Percentiles rank a stretch among this genome's conserved stretches.
phyloP scores from a whole-genome alignment of 164 flowering plant species.

The Vitis vinifera region DNA sequence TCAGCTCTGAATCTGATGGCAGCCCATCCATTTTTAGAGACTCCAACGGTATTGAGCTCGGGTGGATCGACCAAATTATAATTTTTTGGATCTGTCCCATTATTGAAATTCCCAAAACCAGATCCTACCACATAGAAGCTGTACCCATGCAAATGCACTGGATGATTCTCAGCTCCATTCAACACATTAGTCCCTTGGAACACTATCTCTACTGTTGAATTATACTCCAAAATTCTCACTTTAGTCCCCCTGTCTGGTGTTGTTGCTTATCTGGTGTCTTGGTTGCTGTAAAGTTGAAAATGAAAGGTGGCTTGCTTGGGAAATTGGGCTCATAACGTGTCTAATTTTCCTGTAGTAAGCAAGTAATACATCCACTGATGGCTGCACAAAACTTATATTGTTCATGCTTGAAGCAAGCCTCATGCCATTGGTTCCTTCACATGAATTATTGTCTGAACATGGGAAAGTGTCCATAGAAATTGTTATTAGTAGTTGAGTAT shows the following conservation, averaged over 20 bases:
- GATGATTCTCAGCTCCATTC: constrained; percentile 15
- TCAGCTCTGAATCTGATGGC: constrained; percentile 21
- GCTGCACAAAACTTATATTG: constrained; percentile 5
- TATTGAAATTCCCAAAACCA: constrained; percentile 19
- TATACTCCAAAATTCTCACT: constrained; percentile 9
- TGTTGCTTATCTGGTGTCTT: no score
- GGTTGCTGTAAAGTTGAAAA: no score
- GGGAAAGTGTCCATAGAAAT: constrained; percentile 1
- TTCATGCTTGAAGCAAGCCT: constrained; percentile 12
- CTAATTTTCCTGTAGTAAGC: constrained; percentile 6
- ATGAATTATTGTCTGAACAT: neutral
- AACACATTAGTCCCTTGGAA: constrained; percentile 16
- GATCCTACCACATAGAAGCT: constrained; percentile 24
- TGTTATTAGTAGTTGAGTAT: constrained; percentile 8
- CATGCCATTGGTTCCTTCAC: constrained; percentile 3
- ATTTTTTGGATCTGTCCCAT: constrained; percentile 6
- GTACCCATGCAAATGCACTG: constrained; percentile 28
- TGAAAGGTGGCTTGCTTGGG: neutral
- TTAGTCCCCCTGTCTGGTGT: neutral
- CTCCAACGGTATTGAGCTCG: constrained; percentile 15
- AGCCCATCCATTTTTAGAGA: constrained; percentile 26
- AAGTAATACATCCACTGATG: neutral
- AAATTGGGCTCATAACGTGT: constrained; percentile 8
- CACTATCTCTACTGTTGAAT: constrained; percentile 21
- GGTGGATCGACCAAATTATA: constrained; percentile 27